phyloP scores from a whole-genome alignment of 2,329 filamentous ascomycete genomes.

The Polytolypa hystricis region DNA sequence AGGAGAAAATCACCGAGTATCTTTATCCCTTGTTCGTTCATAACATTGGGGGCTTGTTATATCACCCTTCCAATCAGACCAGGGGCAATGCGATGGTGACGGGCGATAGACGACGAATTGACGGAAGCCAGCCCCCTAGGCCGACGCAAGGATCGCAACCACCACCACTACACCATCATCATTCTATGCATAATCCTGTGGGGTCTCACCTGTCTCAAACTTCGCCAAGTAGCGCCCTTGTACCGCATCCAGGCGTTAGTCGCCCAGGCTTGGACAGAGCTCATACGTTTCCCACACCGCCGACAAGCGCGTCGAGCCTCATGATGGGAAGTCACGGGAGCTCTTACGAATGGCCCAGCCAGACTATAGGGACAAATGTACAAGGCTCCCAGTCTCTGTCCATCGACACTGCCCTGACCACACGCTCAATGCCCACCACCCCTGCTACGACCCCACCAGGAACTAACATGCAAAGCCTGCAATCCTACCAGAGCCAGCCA shows the following conservation, averaged over 20 bases:
- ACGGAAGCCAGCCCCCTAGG: slow-evolving; percentile 45
- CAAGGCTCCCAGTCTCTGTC: slow-evolving; percentile 61
- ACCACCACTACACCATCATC: slow-evolving; percentile 49
- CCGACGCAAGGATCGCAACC: slow-evolving; percentile 58
- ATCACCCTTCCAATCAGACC: slow-evolving; percentile 74
- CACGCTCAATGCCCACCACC: slow-evolving; percentile 81
- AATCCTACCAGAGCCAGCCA: slow-evolving; percentile 60
- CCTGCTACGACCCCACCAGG: slow-evolving; percentile 84
- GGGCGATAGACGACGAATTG: slow-evolving; percentile 66
- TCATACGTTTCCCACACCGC: slow-evolving; percentile 88
- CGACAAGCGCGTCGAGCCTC: slow-evolving; percentile 81
- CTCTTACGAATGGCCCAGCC: slow-evolving; percentile 67
- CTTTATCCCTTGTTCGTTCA: slow-evolving; percentile 95
- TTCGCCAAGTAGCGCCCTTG: slow-evolving; percentile 44
- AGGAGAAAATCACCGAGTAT: slow-evolving; percentile 95
- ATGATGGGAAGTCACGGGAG: slow-evolving; percentile 61
- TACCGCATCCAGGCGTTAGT: slow-evolving; percentile 44
- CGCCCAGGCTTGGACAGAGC: slow-evolving; percentile 72
- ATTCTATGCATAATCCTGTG: slow-evolving; percentile 51
- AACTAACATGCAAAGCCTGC: slow-evolving; percentile 63
- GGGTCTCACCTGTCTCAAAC: slow-evolving; percentile 54
- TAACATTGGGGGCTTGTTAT: slow-evolving; percentile 86
- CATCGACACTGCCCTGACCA: slow-evolving; percentile 66
- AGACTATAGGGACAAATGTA: slow-evolving; percentile 50
- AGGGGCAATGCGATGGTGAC: slow-evolving; percentile 79